Evolutionary conservation across 176 grass and related monocot genomes (phyloP), one percentile per base, ranked within the genome.

Genomic region (Oryza nivara): DNA sequence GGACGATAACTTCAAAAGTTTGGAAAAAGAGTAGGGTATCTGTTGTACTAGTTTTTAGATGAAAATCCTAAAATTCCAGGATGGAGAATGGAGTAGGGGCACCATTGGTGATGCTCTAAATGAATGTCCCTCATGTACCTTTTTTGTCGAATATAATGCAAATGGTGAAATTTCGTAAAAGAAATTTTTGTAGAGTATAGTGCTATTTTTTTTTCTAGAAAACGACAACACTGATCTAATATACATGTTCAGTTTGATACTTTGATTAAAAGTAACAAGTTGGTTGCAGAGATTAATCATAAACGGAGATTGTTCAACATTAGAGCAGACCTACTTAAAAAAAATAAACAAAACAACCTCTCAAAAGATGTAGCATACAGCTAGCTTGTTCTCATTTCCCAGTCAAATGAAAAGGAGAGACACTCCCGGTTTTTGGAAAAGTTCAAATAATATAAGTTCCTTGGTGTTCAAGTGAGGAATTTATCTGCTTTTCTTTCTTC

Each of bases 381-480:
- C 35, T 63, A 0, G 43, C 25, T 71, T 72, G 23, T 49, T 17
- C 4, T 67, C 58, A 28, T 76, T 81, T 45, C 60, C 9, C 14
- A 17, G 43, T 35, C 43, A 48, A 45, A 67, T 66, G 49, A 19
- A 51, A 68, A 45, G 6, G 5, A 25, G 13, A 69, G 51, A 36
- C 32, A 38, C 75, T 77, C 73, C 63, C 20, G 47, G 64, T 52
- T 13, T 67, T 15, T 8, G 41, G 16, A 77, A 54, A 82, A 48
- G 51, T 15, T 72, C 11, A 49, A 48, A 49, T 22, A 60, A 70
- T 11, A 70, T 11, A 36, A 63, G 54, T 89, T 81, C 46, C 75
- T 78, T 90, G 86, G 81, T 80, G 40, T 32, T 73, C 69, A 90
- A 86, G 81, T 67, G 87, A 90, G 73, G 64, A 66, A 80, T 67